Evolutionary conservation across 2,329 filamentous ascomycete species (phyloP), one percentile per base, ranked within the genome.

Genomic region (Penicillium brevicompactum): DNA sequence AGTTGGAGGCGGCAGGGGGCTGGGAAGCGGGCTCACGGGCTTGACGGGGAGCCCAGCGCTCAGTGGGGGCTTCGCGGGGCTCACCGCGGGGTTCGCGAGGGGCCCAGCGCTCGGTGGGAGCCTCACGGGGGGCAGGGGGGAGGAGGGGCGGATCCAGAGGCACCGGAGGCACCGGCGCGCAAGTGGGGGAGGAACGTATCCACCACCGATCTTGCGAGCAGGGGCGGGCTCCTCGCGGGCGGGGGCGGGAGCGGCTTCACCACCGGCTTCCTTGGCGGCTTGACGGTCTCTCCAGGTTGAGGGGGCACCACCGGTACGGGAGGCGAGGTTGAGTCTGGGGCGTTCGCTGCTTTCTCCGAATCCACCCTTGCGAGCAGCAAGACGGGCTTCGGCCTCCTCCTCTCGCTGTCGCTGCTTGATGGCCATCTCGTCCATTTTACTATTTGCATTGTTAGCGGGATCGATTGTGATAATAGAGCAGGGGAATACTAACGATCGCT

Each of bases 371-470:
- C 85, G 85, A 56, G 82, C 87, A 68, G 82, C 85, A 73, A 84
- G 85, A 66, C 89, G 86, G 63, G 88, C 89, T 76, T 92, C 86
- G 14, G 91, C 92, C 74, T 96, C 92, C 67, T 94, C 92, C 74
- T 96, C 92, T 73, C 90, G 87, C 70, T 91, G 85, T 66, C 85
- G 86, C 77, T 97, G 93, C 64, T 78, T 79, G 56, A 78, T 78
- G 43, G 85, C 85, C 46, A 80, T 78, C 63, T 87, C 86, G 69
- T 87, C 86, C 59, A 85, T 78, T 73, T 82, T 84, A 66, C 84
- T 87, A 57, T 59, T 57, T 46, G 11, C 8, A 18, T 57, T 58
- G 67, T 80, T 72, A 80, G 71, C 43, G 46, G 38, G 8, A 11
- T 46, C 4, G 18, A 22, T n/a, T 9, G 11, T 24, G 4, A 9